Conservation (phyloP, 331 rosid genomes). For the Spiraea crenata region DNA sequence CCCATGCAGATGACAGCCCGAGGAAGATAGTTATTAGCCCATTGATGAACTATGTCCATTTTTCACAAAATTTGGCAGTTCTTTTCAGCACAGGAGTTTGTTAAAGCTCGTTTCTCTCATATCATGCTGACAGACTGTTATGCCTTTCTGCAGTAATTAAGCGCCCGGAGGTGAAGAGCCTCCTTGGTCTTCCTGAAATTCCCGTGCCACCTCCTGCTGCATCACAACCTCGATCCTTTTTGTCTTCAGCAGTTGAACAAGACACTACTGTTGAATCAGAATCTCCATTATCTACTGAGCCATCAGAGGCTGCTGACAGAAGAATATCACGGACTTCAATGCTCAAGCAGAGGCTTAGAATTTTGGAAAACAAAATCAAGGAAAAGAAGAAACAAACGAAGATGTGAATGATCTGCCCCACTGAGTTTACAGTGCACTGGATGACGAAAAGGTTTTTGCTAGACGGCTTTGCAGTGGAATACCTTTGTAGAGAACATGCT, state of each 20-base stretch:
- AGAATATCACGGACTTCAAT: constrained; percentile 13
- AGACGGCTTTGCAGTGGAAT: neutral
- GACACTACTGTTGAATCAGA: constrained; percentile 13
- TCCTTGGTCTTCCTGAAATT: constrained; percentile 12
- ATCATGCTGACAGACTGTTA: neutral
- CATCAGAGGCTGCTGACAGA: neutral
- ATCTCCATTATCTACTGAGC: neutral
- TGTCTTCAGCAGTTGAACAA: constrained; percentile 9
- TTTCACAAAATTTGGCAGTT: neutral
- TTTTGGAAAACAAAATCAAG: constrained; percentile 17
- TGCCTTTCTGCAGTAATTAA: constrained; percentile 14
- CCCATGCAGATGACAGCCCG: neutral
- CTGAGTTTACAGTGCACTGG: neutral
- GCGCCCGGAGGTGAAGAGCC: constrained; percentile 16
- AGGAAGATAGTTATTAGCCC: neutral
- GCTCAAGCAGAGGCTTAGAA: constrained; percentile 21
- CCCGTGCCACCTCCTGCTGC: constrained; percentile 7
- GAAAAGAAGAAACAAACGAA: constrained; percentile 3
- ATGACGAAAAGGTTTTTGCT: neutral
- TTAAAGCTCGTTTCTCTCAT: neutral
- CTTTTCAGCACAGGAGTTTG: neutral
- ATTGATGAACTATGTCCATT: neutral
- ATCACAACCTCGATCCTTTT: constrained; percentile 18
- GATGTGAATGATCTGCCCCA: neutral
- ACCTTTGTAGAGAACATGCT: neutral